Conservation (phyloP, 2,329 filamentous ascomycete species). For the Phyllosticta paracitricarpa region DNA sequence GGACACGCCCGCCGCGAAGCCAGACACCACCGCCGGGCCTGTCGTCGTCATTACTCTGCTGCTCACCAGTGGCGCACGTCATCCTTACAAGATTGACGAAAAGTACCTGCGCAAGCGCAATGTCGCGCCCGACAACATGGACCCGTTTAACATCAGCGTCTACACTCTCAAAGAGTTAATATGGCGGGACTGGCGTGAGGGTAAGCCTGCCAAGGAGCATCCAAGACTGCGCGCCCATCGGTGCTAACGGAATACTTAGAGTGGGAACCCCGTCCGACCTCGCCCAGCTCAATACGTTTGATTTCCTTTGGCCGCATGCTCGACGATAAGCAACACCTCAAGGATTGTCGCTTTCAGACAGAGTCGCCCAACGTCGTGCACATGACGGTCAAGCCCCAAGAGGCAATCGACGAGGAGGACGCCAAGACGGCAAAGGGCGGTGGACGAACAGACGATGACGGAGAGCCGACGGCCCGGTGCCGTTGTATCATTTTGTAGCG, state of each 20-base stretch:
- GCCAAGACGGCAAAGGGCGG: slow-evolving; percentile 53
- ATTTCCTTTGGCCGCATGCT: slow-evolving; percentile 88
- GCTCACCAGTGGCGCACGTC: slow-evolving; percentile 68
- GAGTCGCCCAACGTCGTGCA: slow-evolving; percentile 79
- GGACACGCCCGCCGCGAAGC: slow-evolving; percentile 31
- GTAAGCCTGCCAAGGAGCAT: slow-evolving; percentile 25
- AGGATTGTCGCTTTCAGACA: slow-evolving; percentile 68
- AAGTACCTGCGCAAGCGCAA: slow-evolving; percentile 74
- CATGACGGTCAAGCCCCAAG: slow-evolving; percentile 83
- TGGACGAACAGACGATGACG: slow-evolving; percentile 42
- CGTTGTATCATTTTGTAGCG: slow-evolving; percentile 53
- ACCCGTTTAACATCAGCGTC: slow-evolving; percentile 83
- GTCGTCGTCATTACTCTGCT: slow-evolving; percentile 70
- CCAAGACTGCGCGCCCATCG: not conserved
- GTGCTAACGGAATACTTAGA: slow-evolving; percentile 34
- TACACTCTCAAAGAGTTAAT: slow-evolving; percentile 94
- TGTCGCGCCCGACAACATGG: slow-evolving; percentile 63
- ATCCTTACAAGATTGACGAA: slow-evolving; percentile 84
- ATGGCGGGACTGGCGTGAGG: slow-evolving; percentile 80
- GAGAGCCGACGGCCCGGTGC: slow-evolving; percentile 50
- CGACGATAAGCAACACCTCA: slow-evolving; percentile 77
- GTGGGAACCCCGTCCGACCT: slow-evolving; percentile 79
- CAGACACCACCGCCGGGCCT: slow-evolving; percentile 28
- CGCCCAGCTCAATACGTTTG: slow-evolving; percentile 78
- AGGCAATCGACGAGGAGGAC: slow-evolving; percentile 70